Base-by-base conservation (phyloP, 768 basidiomycete species). In the Gyrodon lividus region DNA sequence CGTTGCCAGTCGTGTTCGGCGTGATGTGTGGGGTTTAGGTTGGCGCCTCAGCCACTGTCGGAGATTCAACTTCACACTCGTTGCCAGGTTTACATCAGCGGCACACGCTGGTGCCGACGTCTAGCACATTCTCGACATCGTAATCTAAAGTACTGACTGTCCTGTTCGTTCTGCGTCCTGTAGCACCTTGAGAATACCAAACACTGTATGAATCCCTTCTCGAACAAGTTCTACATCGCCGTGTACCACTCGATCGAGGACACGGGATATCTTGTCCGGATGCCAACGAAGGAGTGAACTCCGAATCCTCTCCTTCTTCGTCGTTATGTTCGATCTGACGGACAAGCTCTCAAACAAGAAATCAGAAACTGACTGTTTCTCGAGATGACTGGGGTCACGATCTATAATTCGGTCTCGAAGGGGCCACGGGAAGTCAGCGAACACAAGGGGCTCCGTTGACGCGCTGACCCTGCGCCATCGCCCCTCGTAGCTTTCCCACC, bases 341-440 rank as follows among this genome's bases (percentile, higher is more conserved):
- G 58, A 63, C 50, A 80, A 66, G 12, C 70, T 61, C 6, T 74
- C 75, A 26, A 82, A 68, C 5, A 87, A 57, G 54, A 87, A 87
- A 0, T 71, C 69, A 17, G 78, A 66, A 9, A 87, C 66, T 1
- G 68, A 63, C 14, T 68, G 59, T 0, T 64, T 58, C 3, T 72
- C 76, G 46, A 85, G 58, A 44, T 70, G 68, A 12, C 46, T 46
- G 20, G 72, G 41, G 51, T 61, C 52, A 54, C 58, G 45, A 22
- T 49, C 45, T 5, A 62, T 30, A n/a, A 56, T 39, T 34, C 44
- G 44, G 2, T 52, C 55, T 16, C 6, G 38, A 9, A 81, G 68
- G 0, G 86, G 87, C 86, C 87, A 88, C 0, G 86, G 84, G 39
- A 88, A 75, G 52, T 81, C 79, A 5, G 47, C 57, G 57, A 86